phyloP scores from a whole-genome alignment of 106 monocot genomes.

The Allium fistulosum region DNA sequence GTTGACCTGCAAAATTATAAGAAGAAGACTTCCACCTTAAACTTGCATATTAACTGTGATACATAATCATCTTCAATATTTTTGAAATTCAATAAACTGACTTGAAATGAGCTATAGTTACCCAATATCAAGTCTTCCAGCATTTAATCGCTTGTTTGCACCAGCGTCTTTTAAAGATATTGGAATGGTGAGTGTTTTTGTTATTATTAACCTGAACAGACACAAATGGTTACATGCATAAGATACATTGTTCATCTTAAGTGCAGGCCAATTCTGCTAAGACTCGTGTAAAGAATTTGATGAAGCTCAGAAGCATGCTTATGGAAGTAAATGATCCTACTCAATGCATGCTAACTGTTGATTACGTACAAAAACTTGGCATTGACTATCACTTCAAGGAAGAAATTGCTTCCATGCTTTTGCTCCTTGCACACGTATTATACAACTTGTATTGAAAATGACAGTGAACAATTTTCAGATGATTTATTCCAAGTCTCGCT shows the following conservation, averaged over 20 bases:
- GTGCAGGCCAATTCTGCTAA: not conserved
- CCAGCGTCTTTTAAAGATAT: too few relatives aligned
- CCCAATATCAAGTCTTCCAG: not conserved
- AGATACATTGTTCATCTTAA: not conserved
- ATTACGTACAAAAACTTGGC: constrained; percentile 17
- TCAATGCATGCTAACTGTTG: constrained; percentile 7
- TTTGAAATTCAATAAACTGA: too few relatives aligned
- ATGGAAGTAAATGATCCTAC: not conserved
- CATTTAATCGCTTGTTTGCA: too few relatives aligned
- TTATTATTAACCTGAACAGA: not conserved
- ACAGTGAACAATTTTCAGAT: not conserved
- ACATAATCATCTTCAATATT: too few relatives aligned
- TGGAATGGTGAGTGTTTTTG: not conserved
- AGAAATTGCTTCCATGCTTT: constrained; percentile 4
- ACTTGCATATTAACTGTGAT: too few relatives aligned
- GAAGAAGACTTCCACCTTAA: too few relatives aligned
- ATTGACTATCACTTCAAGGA: constrained; percentile 31
- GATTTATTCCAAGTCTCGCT: constrained; percentile 1
- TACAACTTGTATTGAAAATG: not conserved
- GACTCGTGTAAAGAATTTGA: not conserved
- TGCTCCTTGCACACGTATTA: not conserved
- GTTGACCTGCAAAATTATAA: too few relatives aligned
- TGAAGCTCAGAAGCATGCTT: constrained; percentile 6
- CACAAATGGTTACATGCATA: not conserved
- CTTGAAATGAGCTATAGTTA: not conserved